Conservation (phyloP, 768 basidiomycete species). For the Tulasnella sp. region DNA sequence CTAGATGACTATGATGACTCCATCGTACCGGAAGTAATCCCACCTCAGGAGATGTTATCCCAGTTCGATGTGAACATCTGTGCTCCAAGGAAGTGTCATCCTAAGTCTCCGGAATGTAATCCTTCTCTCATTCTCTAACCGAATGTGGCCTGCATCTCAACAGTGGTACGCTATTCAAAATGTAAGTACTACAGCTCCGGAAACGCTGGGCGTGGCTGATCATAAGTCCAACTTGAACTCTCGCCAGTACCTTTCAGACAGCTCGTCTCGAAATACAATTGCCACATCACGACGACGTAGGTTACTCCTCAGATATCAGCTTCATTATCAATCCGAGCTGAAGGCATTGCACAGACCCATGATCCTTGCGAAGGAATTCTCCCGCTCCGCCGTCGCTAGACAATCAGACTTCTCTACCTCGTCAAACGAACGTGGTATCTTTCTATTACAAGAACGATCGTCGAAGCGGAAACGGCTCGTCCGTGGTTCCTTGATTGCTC, state of each 20-base stretch:
- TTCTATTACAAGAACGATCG: constrained; percentile 27
- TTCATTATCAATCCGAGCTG: background rate
- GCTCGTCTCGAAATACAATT: constrained; percentile 33
- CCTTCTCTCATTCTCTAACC: background rate
- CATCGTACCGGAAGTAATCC: constrained; percentile 18
- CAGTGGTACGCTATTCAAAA: constrained; percentile 36
- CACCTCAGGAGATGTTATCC: constrained; percentile 28
- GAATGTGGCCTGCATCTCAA: background rate
- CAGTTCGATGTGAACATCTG: constrained; percentile 29
- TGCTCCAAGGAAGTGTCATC: constrained; percentile 10
- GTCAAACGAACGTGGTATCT: constrained; percentile 32
- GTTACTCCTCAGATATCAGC: background rate
- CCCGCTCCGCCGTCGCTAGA: constrained; percentile 32
- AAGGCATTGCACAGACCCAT: constrained; percentile 32
- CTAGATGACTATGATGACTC: too few species aligned
- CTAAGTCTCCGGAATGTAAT: constrained; percentile 19
- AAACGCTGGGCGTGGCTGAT: too few species aligned
- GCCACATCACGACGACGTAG: constrained; percentile 30
- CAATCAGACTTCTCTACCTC: constrained; percentile 34
- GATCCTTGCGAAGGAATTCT: constrained; percentile 37
- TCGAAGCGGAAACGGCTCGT: constrained; percentile 22
- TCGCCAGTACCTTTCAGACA: constrained; percentile 32
- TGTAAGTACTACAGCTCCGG: constrained; percentile 16
- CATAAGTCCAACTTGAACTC: background rate
- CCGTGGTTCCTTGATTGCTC: constrained; percentile 32